Conservation (phyloP, 345 rosid genomes). For the Euphorbia pulcherrima region DNA sequence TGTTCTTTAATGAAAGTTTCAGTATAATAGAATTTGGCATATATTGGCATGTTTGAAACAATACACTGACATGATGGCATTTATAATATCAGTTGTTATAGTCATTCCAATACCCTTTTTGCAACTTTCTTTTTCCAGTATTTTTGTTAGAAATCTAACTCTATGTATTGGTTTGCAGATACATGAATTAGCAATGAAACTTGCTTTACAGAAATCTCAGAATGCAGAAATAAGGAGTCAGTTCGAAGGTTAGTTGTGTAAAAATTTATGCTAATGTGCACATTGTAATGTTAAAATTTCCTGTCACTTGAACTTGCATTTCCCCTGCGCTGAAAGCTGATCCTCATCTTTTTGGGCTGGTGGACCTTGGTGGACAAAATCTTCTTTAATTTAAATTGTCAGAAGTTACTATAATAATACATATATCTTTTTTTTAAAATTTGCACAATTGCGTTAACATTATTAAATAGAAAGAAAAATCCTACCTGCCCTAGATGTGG, state of each 20-base stretch:
- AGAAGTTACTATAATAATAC: neutral
- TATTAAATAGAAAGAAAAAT: too few relatives aligned
- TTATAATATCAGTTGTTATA: neutral
- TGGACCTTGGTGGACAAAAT: neutral
- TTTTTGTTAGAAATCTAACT: neutral
- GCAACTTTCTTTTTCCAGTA: neutral
- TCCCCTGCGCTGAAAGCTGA: neutral
- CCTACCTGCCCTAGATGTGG: too few relatives aligned
- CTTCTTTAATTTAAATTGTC: neutral
- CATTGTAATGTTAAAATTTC: neutral
- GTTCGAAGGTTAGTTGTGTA: slow-evolving; percentile 61
- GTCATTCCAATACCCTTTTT: neutral
- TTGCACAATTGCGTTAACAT: too few relatives aligned
- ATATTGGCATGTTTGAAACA: neutral
- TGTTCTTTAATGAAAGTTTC: neutral
- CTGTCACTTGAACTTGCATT: neutral
- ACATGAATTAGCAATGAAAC: slow-evolving; percentile 80
- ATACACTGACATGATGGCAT: neutral
- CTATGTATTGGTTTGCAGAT: slow-evolving; percentile 47
- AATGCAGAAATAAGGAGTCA: slow-evolving; percentile 79
- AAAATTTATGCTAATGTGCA: neutral
- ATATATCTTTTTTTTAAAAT: neutral
- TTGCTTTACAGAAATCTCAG: slow-evolving; percentile 78
- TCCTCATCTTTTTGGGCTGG: neutral
- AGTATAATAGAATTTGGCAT: neutral